Conservation (phyloP, 306 rosid species). For the Castanospermum australe region DNA sequence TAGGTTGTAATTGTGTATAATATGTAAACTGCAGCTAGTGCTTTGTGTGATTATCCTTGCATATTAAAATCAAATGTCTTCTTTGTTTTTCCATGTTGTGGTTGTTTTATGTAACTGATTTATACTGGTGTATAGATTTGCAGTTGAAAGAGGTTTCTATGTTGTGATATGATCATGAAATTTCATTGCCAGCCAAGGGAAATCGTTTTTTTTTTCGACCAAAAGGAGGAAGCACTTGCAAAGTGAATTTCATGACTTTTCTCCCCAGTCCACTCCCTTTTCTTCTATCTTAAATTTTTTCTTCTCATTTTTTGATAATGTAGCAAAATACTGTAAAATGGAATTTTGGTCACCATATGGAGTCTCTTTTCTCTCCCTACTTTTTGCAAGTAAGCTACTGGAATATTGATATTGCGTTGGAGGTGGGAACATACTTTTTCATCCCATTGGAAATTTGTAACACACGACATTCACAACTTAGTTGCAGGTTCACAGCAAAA, state of each 20-base stretch:
- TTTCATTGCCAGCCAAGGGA: neutral
- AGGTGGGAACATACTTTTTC: no score
- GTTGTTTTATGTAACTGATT: slow-evolving; percentile 26
- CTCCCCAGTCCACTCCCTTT: neutral
- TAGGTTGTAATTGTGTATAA: slow-evolving; percentile 43
- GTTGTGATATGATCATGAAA: slow-evolving; percentile 1
- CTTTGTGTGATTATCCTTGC: slow-evolving; percentile 43
- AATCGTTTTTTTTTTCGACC: neutral
- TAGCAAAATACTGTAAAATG: neutral
- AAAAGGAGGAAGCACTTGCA: neutral
- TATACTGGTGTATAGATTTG: neutral
- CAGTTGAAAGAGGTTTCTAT: neutral
- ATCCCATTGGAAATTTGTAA: no score
- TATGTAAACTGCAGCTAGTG: slow-evolving; percentile 45
- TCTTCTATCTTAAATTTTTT: no score
- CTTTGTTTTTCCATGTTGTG: slow-evolving; percentile 11
- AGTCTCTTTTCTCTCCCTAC: neutral
- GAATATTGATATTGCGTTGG: neutral
- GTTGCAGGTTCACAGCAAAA: no score
- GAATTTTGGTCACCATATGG: no score
- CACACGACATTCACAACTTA: no score
- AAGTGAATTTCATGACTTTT: neutral
- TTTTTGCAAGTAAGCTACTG: neutral
- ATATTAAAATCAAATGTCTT: slow-evolving; percentile 28
- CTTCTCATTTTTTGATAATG: no score